Evolutionary conservation across 495 filamentous ascomycete genomes (phyloP).

Genomic region (Aspergillus carlsbadensis): DNA sequence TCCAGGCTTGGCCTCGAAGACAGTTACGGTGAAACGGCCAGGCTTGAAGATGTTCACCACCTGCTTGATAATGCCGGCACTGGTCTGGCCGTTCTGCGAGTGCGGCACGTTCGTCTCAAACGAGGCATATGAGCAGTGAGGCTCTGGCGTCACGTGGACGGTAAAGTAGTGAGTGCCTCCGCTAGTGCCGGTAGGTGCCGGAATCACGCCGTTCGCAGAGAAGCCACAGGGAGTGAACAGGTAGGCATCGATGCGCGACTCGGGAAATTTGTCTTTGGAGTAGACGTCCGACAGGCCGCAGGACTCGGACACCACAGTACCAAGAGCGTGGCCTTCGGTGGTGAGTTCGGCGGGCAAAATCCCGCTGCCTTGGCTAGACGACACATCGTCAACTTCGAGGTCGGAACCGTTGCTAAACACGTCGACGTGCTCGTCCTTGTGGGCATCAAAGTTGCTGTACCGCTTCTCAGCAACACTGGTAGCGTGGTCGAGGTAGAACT

Average conservation of each 20-base stretch:
- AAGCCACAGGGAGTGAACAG: constrained; percentile 97
- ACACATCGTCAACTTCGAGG: constrained; percentile 44
- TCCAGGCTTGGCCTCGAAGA: constrained; percentile 85
- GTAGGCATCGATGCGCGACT: constrained; percentile 93
- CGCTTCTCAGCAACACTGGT: constrained; percentile 82
- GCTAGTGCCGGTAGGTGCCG: constrained; percentile 63
- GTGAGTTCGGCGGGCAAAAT: constrained; percentile 70
- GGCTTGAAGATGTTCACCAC: constrained; percentile 95
- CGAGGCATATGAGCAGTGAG: constrained; percentile 96
- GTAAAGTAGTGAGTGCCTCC: constrained; percentile 91
- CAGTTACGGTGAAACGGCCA: constrained; percentile 92
- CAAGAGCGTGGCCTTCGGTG: constrained; percentile 92
- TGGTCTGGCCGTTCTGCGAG: constrained; percentile 81
- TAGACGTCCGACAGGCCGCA: constrained; percentile 92
- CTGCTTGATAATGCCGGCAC: constrained; percentile 85
- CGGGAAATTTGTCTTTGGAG: constrained; percentile 79
- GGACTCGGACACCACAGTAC: constrained; percentile 85
- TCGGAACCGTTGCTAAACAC: constrained; percentile 79
- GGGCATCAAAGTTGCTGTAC: constrained; percentile 53
- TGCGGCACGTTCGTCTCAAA: constrained; percentile 99
- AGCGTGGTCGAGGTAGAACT: constrained; percentile 94
- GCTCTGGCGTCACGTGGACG: constrained; percentile 97
- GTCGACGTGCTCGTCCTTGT: constrained; percentile 62
- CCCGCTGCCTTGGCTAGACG: constrained; percentile 54
- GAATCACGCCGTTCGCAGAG: constrained; percentile 95